Evolutionary conservation across 2,329 filamentous ascomycete genomes (phyloP).

Genomic region (Microdochium trichocladiopsis): DNA sequence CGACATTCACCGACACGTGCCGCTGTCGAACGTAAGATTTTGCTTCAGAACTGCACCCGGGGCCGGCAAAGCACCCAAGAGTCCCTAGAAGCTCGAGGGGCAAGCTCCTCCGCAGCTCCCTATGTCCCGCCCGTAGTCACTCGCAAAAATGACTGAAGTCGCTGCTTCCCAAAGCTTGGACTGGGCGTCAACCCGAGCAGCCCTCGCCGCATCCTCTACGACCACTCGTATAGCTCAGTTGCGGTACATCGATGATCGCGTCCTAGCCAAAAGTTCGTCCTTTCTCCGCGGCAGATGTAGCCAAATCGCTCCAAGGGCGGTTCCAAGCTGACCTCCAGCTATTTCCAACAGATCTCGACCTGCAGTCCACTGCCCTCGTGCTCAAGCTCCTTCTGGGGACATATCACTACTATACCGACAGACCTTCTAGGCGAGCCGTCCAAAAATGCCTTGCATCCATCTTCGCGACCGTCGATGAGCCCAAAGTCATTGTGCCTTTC

Average conservation of each 20-base stretch:
- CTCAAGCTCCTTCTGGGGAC: constrained; percentile 77
- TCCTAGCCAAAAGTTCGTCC: constrained; percentile 45
- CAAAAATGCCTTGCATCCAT: constrained; percentile 71
- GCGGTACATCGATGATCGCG: constrained; percentile 47
- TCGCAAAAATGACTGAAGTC: constrained; percentile 42
- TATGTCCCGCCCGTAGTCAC: constrained; percentile 2
- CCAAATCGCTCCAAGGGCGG: not conserved
- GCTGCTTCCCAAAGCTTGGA: constrained; percentile 37
- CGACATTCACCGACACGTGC: not conserved
- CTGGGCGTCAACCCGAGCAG: constrained; percentile 38
- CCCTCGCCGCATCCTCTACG: constrained; percentile 57
- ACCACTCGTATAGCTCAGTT: constrained; percentile 46
- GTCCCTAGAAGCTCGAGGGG: not conserved
- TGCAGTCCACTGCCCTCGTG: constrained; percentile 43
- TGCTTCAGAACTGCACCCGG: no score
- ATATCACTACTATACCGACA: constrained; percentile 80
- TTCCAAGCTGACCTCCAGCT: not conserved
- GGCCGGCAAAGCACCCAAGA: no score
- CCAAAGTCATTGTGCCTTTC: constrained; percentile 55
- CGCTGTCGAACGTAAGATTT: no score
- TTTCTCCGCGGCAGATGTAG: constrained; percentile 1
- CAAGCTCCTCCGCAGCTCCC: not conserved
- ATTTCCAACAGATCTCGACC: constrained; percentile 33
- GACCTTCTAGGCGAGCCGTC: constrained; percentile 74
- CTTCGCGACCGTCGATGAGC: constrained; percentile 48